Base-by-base conservation (phyloP, 1,139 yeast species). In the Kodamaea ohmeri region DNA sequence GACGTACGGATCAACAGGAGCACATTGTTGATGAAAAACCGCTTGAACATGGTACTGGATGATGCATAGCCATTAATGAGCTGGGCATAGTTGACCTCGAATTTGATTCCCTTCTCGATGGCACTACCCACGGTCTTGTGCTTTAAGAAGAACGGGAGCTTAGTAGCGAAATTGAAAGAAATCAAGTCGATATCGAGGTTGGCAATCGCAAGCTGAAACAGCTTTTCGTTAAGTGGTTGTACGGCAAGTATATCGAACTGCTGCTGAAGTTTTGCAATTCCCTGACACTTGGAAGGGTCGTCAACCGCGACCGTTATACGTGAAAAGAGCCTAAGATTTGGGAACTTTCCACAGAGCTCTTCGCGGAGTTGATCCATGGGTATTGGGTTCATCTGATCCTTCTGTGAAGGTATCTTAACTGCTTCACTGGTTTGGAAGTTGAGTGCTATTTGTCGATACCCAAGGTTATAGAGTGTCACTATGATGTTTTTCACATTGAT, bases 81-180 rank as follows among this genome's bases (percentile, higher is more conserved):
- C 32, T 78, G 67, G 12, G 78, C 66, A 58, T 92, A 92, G 39
- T 80, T 73, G 11, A 92, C 73, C 57, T 92, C 98, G 48, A 92
- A 76, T 48, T 80, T 80, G 34, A 89, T 75, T 1, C 98, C 98
- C 41, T 84, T 76, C 14, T 83, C 83, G 13, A 86, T 72, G 1
- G 95, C 97, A 34, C 88, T 79, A 29, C 96, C 85, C 7, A 89
- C 73, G 0, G 88, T 80, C 52, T 89, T 87, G 63, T 88, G 96
- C 48, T 85, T 83, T 47, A 92, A 65, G 57, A 78, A 86, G 49
- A 80, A 83, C 0, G 96, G 94, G 34, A 88, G 64, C 42, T 88
- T 73, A 29, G 71, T 67, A 13, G 76, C 63, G 56, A 85, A 73
- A 43, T 85, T 80, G 38, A 92, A 72, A 1, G 96, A 80, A 25